Conservation (phyloP, 2,329 filamentous ascomycete genomes). For the Neonectria coccinea region DNA sequence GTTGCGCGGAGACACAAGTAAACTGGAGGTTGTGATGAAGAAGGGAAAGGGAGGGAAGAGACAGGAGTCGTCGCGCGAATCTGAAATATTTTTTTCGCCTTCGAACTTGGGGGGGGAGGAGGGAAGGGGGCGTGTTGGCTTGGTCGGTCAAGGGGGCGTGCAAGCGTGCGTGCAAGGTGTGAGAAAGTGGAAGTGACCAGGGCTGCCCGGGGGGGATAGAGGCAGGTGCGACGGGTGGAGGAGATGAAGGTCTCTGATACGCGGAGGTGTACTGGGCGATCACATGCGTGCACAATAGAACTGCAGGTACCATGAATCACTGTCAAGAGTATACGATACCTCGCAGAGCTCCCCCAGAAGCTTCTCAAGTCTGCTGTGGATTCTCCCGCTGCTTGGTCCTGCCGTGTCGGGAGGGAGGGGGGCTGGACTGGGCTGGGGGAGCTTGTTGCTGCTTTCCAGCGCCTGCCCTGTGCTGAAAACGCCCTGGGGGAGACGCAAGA, state of each 20-base stretch:
- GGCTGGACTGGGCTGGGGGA: slow-evolving; percentile 23
- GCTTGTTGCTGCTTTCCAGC: slow-evolving; percentile 22
- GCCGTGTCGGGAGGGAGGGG: slow-evolving; percentile 17
- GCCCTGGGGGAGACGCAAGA: slow-evolving; percentile 3
- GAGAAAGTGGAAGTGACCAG: slow-evolving; percentile 46
- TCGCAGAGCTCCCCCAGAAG: slow-evolving; percentile 22
- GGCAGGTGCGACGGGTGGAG: slow-evolving; percentile 36
- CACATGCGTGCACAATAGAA: background rate
- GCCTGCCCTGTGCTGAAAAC: slow-evolving; percentile 26
- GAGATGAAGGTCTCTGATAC: slow-evolving; percentile 14
- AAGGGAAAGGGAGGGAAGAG: slow-evolving; percentile 49
- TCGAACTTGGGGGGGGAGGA: slow-evolving; percentile 42
- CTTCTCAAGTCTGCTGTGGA: slow-evolving; percentile 23
- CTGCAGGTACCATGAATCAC: slow-evolving; percentile 14
- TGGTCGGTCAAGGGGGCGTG: slow-evolving; percentile 40
- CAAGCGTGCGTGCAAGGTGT: slow-evolving; percentile 40
- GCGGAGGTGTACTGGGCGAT: background rate
- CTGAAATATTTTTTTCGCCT: slow-evolving; percentile 57
- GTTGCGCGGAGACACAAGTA: slow-evolving; percentile 62
- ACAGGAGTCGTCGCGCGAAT: slow-evolving; percentile 48
- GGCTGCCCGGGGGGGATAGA: slow-evolving; percentile 33
- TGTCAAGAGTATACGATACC: slow-evolving; percentile 5
- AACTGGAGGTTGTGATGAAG: slow-evolving; percentile 58
- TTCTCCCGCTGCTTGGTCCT: slow-evolving; percentile 31
- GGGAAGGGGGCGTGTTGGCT: slow-evolving; percentile 40